These are phyloP conservation scores for Balansia obtecta DNA, from an alignment of 2,329 filamentous ascomycete genomes.

Conservation along the genomic window DNA sequence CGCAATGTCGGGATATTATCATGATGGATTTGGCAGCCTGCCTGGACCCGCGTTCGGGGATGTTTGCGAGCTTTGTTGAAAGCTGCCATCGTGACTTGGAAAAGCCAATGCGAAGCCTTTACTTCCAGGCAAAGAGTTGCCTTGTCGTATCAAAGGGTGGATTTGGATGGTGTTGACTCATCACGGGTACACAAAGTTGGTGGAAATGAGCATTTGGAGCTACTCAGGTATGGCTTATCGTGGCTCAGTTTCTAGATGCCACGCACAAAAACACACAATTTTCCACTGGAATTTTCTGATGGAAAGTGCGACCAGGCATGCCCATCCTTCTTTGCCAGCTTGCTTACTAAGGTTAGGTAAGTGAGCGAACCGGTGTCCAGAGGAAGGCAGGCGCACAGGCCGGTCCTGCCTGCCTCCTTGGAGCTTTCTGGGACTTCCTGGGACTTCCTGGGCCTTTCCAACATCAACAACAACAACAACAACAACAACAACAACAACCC, in stretches of 20 bases:
- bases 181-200: no score
- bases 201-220: no score
- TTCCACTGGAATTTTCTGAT: neutral
- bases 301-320: slow-evolving; percentile 1
- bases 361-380: no score
- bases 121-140: no score
- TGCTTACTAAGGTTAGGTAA: no score
- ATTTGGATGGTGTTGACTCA: no score
- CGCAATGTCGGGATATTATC: neutral
- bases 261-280: neutral
- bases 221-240: neutral
- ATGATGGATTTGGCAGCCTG: neutral
- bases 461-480: no score
- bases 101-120: no score
- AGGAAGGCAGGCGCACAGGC: no score
- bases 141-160: neutral
- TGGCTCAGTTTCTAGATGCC: neutral
- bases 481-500: no score
- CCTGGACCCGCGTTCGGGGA: neutral
- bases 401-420: neutral
- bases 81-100: neutral
- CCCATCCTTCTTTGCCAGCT: no score
- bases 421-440: neutral
- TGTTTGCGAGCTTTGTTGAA: neutral
- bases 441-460: neutral